A percentile compares a stretch with the other conserved stretches of the same genome.
phyloP scores from a whole-genome alignment of 257 asterid species.

The Paulownia fortunei region DNA sequence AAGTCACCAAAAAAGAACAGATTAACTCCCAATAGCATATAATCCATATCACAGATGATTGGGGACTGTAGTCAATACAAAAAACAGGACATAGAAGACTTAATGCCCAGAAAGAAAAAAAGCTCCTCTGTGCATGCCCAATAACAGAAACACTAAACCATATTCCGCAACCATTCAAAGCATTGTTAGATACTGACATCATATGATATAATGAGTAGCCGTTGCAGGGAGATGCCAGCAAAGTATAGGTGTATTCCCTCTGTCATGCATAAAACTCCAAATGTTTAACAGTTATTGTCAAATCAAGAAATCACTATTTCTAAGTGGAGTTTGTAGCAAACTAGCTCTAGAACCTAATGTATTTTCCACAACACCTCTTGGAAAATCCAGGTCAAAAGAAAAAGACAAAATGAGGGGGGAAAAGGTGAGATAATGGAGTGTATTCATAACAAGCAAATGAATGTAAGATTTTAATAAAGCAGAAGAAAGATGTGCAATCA shows the following conservation, averaged over 20 bases:
- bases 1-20: not conserved
- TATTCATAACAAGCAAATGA: too few relatives aligned
- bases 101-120: not conserved
- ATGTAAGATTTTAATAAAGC: too few relatives aligned
- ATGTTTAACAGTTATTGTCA: not conserved
- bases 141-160: not conserved
- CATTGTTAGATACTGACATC: not conserved
- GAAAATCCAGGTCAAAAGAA: too few relatives aligned
- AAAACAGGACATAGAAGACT: not conserved
- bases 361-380: too few relatives aligned
- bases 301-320: not conserved
- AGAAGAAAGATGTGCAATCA: too few relatives aligned
- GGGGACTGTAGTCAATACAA: too few relatives aligned
- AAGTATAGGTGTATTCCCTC: not conserved
- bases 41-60: not conserved
- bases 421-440: too few relatives aligned
- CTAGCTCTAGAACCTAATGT: too few relatives aligned
- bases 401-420: too few relatives aligned
- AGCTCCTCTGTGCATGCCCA: not conserved
- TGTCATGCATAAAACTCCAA: not conserved
- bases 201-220: not conserved
- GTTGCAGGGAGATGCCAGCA: not conserved
- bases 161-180: not conserved
- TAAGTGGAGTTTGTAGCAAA: not conserved
- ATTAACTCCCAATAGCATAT: not conserved